phyloP scores from a whole-genome alignment of 345 rosid genomes.

The Syzygium grande region DNA sequence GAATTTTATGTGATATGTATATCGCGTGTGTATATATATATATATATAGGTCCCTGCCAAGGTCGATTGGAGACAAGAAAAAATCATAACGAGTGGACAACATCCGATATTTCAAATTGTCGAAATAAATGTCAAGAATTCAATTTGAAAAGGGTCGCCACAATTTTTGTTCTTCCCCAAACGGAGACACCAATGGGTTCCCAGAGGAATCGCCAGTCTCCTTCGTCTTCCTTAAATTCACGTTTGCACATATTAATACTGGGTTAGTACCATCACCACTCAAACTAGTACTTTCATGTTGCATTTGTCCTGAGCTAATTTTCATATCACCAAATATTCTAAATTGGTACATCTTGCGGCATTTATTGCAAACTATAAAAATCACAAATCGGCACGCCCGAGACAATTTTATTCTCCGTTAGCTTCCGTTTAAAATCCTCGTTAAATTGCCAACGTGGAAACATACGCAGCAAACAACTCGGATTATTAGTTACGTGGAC shows the following conservation, averaged over 20 bases:
- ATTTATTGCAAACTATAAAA: not conserved
- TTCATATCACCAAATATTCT: not conserved
- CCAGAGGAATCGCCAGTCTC: not conserved
- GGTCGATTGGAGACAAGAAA: not conserved
- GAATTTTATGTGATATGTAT: not conserved
- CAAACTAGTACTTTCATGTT: not conserved
- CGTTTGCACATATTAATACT: not conserved
- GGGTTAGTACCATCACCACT: not conserved
- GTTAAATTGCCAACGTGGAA: no score
- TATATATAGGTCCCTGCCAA: not conserved
- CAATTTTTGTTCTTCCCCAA: not conserved
- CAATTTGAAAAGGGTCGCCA: not conserved
- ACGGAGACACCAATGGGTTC: not conserved
- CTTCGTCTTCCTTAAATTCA: not conserved
- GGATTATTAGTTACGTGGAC: no score
- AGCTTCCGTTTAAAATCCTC: not conserved
- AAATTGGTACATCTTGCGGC: not conserved
- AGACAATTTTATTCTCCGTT: not conserved
- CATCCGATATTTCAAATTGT: not conserved
- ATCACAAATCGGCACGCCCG: not conserved
- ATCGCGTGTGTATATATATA: fast-evolving
- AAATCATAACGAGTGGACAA: not conserved
- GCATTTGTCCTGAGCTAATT: not conserved
- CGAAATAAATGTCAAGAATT: not conserved
- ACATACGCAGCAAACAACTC: no score